Base-by-base conservation (phyloP, 2,329 filamentous ascomycete genomes). In the Lasiodiplodia citricola region DNA sequence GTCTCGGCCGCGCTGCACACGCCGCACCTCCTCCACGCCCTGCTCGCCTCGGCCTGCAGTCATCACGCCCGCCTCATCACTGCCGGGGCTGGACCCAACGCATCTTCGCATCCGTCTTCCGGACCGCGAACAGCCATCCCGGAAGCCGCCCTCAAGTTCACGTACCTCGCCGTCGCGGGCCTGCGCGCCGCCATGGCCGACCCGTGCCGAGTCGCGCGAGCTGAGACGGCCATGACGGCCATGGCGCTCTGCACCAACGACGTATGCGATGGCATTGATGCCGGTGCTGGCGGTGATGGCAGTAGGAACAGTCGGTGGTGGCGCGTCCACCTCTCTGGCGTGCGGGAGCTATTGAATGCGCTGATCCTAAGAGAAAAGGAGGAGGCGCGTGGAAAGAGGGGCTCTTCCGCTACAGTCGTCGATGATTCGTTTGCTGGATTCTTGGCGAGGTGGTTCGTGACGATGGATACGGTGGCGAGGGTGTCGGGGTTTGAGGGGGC, bases 161-260 rank as follows among this genome's bases (percentile, higher is more conserved):
- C 31, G 31, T 35, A 10, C 31, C 31, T 35, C 31, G 31, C 31
- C 31, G 31, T 35, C 31, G 31, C 31, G 31, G 31, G 31, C 31
- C 31, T 35, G 31, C 31, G 31, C 31, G 31, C 54, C 5, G 54
- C 54, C 5, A 31, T 60, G 56, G 38, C 23, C 18, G 56, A 60
- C 41, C 35, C 31, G 11, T 14, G 23, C 3, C 23, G 23, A 35
- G 14, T 60, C 10, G 18, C 11, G 18, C 16, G 8, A 5, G 56
- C 23, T 2, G 56, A 60, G 38, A 60, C 56, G 4, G 56, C 56
- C 23, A 60, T 60, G 56, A 60, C 56, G 10, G 56, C 35, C 18
- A 60, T 60, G 56, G 21, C 56, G 31, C 23, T 41, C 8, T 60
- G 56, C 18, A 60, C 35, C 11, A 60, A 60, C 35, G 35, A 60